Percentiles rank a stretch among this genome's conserved stretches.
These are phyloP conservation scores for Pyrus pyrifolia DNA, from an alignment of 306 rosid species.

Conservation along the genomic window DNA sequence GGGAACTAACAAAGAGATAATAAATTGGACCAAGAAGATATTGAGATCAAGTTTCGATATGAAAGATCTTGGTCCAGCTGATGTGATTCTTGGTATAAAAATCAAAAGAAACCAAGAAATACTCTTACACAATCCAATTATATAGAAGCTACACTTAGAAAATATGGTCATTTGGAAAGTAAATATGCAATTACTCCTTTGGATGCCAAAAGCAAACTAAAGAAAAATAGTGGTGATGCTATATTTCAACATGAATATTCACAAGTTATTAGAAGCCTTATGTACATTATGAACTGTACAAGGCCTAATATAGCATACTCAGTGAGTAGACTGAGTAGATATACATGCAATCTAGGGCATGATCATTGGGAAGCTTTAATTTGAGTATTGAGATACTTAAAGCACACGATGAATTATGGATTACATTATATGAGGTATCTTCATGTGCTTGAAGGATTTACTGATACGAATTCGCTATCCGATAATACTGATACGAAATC, in stretches of 20 bases:
- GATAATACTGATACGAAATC: neutral
- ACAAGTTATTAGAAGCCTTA: neutral
- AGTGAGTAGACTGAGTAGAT: neutral
- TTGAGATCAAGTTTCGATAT: neutral
- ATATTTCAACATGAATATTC: neutral
- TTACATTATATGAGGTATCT: constrained; percentile 3
- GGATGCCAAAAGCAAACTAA: too few relatives aligned
- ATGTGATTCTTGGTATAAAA: neutral
- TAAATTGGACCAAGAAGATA: neutral
- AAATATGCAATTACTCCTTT: too few relatives aligned
- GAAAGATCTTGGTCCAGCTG: neutral
- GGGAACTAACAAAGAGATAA: neutral
- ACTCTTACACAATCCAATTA: neutral
- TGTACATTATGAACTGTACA: neutral
- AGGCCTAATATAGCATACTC: neutral
- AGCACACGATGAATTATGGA: neutral
- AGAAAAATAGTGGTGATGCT: neutral
- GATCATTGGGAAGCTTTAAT: neutral
- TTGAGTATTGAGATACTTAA: neutral
- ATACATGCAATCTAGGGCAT: neutral
- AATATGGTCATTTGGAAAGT: too few relatives aligned
- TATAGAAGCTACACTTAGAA: neutral
- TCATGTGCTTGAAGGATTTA: neutral
- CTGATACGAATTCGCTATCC: neutral
- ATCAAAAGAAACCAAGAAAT: neutral